Conservation (phyloP, 2,329 filamentous ascomycete genomes). For the Mycosphaerelloides madeirae region DNA sequence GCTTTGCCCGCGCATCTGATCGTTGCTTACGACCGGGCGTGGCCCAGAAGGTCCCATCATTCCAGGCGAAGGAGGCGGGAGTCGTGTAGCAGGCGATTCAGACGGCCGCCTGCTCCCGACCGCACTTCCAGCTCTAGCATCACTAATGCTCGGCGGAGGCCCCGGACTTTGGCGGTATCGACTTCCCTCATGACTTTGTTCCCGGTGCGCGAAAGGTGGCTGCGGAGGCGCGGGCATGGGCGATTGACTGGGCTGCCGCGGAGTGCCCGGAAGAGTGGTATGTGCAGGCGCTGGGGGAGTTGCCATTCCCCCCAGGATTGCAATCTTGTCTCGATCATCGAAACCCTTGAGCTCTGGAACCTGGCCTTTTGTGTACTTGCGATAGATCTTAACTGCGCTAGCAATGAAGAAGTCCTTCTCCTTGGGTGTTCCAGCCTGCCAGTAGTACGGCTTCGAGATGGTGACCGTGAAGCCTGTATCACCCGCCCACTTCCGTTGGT, state of each 20-base stretch:
- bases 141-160: slow-evolving; percentile 26
- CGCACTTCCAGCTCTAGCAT: slow-evolving; percentile 16
- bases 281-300: slow-evolving; percentile 9
- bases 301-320: slow-evolving; percentile 55
- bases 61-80: slow-evolving; percentile 8
- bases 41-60: slow-evolving; percentile 15
- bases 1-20: slow-evolving; percentile 32
- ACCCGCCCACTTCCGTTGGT: slow-evolving; percentile 69
- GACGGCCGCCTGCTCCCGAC: slow-evolving; percentile 17
- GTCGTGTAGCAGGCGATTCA: slow-evolving; percentile 19
- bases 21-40: slow-evolving; percentile 28
- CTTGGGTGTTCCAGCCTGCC: slow-evolving; percentile 87
- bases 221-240: slow-evolving; percentile 24
- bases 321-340: slow-evolving; percentile 70
- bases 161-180: slow-evolving; percentile 28
- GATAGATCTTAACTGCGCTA: slow-evolving; percentile 91
- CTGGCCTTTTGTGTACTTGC: slow-evolving; percentile 89
- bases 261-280: neutral
- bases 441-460: slow-evolving; percentile 92
- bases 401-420: slow-evolving; percentile 99
- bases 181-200: slow-evolving; percentile 28
- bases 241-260: slow-evolving; percentile 10
- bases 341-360: slow-evolving; percentile 77
- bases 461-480: slow-evolving; percentile 82
- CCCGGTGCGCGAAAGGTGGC: slow-evolving; percentile 30